Base-by-base conservation (phyloP, 371 early-diverging fungal species). In the Mucor velutinosus region DNA sequence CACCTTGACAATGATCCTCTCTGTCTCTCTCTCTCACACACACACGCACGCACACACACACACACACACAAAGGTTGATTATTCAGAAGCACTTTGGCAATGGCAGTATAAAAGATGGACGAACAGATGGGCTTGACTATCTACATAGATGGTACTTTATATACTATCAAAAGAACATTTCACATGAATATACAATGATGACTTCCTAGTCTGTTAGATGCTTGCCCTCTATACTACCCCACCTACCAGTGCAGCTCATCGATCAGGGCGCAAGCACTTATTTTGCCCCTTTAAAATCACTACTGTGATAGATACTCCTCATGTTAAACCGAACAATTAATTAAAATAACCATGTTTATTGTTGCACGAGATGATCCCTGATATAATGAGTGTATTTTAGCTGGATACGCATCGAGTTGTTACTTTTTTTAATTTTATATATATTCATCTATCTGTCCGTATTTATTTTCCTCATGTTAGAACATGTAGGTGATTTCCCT, bases 331-430 rank as follows among this genome's bases (percentile, higher is more conserved):
- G 25, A 51, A 8, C 14, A 23, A 12, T 51, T 51, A 51, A 51
- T 51, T 51, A 51, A 51, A 51, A 51, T 25, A 4, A 32, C 43
- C 41, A 60, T 60, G 25, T 41, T 60, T 60, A 17, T 60, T 60
- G 33, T 62, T 62, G 62, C 62, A 62, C 62, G 62, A 62, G 62
- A 62, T 62, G 32, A 62, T 62, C 51, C 49, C 33, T 41, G 23
- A n/a, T 11, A 43, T 7, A 27, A 47, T 27, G 23, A 61, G 32
- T 27, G 43, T 32, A 33, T 58, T 37, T 8, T 11, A 14, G 37
- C 15, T 37, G 37, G 1, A 37, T 37, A 14, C 37, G 12, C 15
- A 37, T 33, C 33, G 6, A 37, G 37, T 37, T 45, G 45, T 45
- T 45, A 45, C 45, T 45, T 45, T 51, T 51, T 21, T 51, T 51